These are phyloP conservation scores for Ilyonectria sp. DNA, from an alignment of 2,329 filamentous ascomycete species.

Conservation along the genomic window DNA sequence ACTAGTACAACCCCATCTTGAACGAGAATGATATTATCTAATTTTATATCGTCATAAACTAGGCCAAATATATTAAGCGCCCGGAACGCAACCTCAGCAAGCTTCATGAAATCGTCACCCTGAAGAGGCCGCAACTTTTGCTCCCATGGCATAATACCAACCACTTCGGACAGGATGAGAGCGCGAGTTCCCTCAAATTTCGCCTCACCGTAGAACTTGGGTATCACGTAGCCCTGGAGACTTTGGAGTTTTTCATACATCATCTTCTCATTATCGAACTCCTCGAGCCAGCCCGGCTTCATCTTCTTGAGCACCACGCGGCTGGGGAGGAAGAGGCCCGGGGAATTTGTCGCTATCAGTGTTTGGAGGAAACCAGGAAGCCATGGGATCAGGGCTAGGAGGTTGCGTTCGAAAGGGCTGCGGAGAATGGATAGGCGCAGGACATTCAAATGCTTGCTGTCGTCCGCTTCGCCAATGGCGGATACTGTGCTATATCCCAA, in stretches of 20 bases:
- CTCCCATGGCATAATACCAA: constrained; percentile 18
- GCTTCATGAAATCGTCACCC: neutral
- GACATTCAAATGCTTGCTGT: constrained; percentile 5
- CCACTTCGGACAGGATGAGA: constrained; percentile 31
- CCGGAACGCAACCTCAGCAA: neutral
- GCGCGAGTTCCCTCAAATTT: constrained; percentile 26
- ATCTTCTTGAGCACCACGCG: constrained; percentile 34
- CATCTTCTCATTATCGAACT: constrained; percentile 36
- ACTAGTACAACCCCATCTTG: constrained; percentile 13
- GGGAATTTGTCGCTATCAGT: neutral
- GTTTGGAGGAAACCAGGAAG: neutral
- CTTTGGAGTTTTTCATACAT: constrained; percentile 27
- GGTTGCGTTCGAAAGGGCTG: neutral
- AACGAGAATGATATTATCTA: constrained; percentile 25
- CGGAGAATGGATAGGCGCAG: constrained; percentile 3
- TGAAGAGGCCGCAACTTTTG: neutral
- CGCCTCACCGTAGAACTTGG: constrained; percentile 33
- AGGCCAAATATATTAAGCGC: neutral
- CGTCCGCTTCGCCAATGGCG: neutral
- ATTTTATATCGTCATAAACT: constrained; percentile 20
- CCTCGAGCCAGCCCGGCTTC: constrained; percentile 33
- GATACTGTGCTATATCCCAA: neutral
- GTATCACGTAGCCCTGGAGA: constrained; percentile 32
- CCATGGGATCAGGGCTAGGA: neutral
- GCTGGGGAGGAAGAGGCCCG: constrained; percentile 28